Percentiles rank a stretch among this genome's conserved stretches.
phyloP scores from a whole-genome alignment of 352 stramenopile genomes.

The Paralagenidium karlingii region DNA sequence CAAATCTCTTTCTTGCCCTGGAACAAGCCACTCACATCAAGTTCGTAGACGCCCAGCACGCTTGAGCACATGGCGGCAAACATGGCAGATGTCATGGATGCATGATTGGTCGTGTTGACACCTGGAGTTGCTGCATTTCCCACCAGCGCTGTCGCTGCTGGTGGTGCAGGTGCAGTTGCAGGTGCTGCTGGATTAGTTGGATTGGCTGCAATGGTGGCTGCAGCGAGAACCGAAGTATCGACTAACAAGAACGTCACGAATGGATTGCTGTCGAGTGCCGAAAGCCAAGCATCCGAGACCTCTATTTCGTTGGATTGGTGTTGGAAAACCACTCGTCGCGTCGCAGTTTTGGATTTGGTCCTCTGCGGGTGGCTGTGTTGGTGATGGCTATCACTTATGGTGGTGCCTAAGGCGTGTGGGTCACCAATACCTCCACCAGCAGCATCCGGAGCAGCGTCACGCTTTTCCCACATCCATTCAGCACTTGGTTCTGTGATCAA shows the following conservation, averaged over 20 bases:
- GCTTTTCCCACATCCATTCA: conserved; percentile 26
- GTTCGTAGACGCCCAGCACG: conserved; percentile 37
- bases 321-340: too few species aligned
- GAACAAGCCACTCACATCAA: conserved; percentile 47
- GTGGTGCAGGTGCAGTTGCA: conserved; percentile 1
- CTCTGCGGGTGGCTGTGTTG: conserved; percentile 1
- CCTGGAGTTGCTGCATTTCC: conserved; percentile 1
- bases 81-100: conserved; percentile 17
- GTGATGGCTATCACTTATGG: background rate
- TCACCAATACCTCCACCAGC: conserved; percentile 3
- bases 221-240: conserved; percentile 22
- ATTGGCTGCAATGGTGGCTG: conserved; percentile 3
- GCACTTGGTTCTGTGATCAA: conserved; percentile 14
- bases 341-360: too few species aligned
- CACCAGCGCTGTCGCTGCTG: conserved; percentile 2
- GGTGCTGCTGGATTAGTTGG: conserved; percentile 4
- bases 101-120: background rate
- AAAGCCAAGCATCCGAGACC: conserved; percentile 30
- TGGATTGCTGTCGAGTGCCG: conserved; percentile 36
- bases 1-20: conserved; percentile 1
- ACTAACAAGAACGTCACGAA: conserved; percentile 50
- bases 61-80: conserved; percentile 15
- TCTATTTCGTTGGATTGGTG: conserved; percentile 26
- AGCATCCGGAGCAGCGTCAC: too few species aligned
- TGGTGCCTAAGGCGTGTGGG: background rate